Evolutionary conservation across 441 rosid genomes (phyloP).

Genomic region (Eruca vesicaria): DNA sequence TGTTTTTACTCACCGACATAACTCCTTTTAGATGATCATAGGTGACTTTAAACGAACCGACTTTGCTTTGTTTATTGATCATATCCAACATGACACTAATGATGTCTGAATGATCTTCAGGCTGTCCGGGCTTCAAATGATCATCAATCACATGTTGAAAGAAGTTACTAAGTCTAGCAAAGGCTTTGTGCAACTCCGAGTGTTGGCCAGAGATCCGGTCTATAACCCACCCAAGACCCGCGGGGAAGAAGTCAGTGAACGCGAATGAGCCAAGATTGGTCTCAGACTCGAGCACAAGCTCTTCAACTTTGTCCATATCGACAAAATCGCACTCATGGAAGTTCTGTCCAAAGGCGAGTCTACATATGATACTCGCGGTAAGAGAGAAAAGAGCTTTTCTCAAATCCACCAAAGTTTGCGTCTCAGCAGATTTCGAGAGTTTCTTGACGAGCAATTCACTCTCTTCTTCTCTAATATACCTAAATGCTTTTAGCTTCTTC

Average conservation of each 20-base stretch:
- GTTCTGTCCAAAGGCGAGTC: no score
- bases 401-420: conserved; percentile 36
- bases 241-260: conserved; percentile 20
- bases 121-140: conserved; percentile 27
- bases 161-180: conserved; percentile 30
- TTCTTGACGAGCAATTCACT: conserved; percentile 29
- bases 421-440: conserved; percentile 30
- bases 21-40: conserved; percentile 23
- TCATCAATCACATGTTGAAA: conserved; percentile 47
- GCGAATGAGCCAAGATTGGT: conserved; percentile 28
- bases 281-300: conserved; percentile 17
- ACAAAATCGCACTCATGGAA: no score
- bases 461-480: conserved; percentile 13
- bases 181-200: conserved; percentile 35
- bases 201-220: conserved; percentile 42
- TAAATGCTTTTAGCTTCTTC: conserved; percentile 44
- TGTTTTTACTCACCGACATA: conserved; percentile 16
- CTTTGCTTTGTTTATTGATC: background rate
- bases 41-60: conserved; percentile 3
- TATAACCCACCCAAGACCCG: conserved; percentile 42
- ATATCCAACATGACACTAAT: conserved; percentile 5
- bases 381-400: conserved; percentile 27
- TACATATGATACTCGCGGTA: conserved; percentile 35
- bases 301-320: no score
- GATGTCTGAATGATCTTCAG: conserved; percentile 18